Conservation (phyloP, 2,329 filamentous ascomycete species). For the Fusarium secorum region DNA sequence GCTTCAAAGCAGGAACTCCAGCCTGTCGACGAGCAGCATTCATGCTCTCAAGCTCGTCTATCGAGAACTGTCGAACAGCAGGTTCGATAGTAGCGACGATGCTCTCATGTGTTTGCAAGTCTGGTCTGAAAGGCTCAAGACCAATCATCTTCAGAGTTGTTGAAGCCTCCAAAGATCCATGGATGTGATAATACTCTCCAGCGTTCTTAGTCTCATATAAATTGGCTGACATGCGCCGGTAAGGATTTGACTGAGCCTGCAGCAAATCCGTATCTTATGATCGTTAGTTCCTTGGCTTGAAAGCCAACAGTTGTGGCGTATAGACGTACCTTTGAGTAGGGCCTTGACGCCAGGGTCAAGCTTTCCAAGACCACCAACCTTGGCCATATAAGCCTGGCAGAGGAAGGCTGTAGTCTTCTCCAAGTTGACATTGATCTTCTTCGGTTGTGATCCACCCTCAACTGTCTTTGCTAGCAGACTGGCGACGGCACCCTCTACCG, state of each 20-base stretch:
- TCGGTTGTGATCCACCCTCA: conserved; percentile 9
- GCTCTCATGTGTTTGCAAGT: conserved; percentile 66
- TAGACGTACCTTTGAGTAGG: conserved; percentile 42
- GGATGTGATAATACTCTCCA: conserved; percentile 77
- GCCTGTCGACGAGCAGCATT: conserved; percentile 66
- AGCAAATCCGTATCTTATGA: conserved; percentile 73
- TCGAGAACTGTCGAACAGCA: conserved; percentile 63
- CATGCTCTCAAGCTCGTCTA: conserved; percentile 63
- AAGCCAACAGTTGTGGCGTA: neutral
- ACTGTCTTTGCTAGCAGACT: conserved; percentile 44
- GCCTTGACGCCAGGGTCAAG: conserved; percentile 47
- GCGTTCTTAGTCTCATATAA: conserved; percentile 72
- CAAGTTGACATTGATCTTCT: conserved; percentile 44
- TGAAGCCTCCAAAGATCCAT: conserved; percentile 76
- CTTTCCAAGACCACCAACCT: conserved; percentile 50
- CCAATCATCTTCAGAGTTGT: conserved; percentile 76
- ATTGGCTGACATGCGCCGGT: conserved; percentile 76
- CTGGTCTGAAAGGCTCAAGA: conserved; percentile 66
- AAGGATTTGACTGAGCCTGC: conserved; percentile 73
- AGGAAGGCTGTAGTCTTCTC: conserved; percentile 55
- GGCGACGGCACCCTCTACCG: conserved; percentile 50
- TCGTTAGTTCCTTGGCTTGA: neutral
- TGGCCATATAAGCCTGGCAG: conserved; percentile 48
- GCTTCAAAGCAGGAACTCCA: conserved; percentile 66
- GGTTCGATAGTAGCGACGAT: conserved; percentile 67